Evolutionary conservation across 1,139 yeast species (phyloP), one percentile per base, ranked within the genome.

Genomic region (Blastobotrys buckinghamii): DNA sequence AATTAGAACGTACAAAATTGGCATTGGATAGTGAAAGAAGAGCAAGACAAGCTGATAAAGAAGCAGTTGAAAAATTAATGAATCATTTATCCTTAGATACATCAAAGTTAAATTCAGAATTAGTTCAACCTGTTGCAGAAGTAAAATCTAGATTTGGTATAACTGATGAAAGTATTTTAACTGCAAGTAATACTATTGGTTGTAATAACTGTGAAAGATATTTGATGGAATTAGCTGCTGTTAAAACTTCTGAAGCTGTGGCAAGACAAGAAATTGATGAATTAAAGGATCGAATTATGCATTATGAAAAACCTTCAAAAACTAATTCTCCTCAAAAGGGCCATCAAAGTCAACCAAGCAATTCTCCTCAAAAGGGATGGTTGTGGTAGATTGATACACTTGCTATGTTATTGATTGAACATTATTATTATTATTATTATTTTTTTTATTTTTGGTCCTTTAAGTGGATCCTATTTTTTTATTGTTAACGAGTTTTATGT

Each of bases 261-360:
- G 66, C 67, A 6, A 57, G 63, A 27, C 65, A 62, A 44, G 65
- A 63, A 44, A 51, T 62, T 42, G 69, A 65, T 39, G 62, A 59
- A 40, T 55, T 64, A 30, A 57, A 54, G 33, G 65, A 60, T 44
- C 50, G 55, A 6, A 19, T 35, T 22, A n/a, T n/a, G n/a, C n/a
- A n/a, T n/a, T n/a, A 30, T 12, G 13, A 30, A 30, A n/a, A n/a
- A n/a, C n/a, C n/a, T n/a, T n/a, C n/a, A n/a, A n/a, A n/a, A n/a
- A n/a, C n/a, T n/a, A n/a, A n/a, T n/a, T n/a, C n/a, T n/a, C n/a
- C n/a, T n/a, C n/a, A n/a, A n/a, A n/a, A n/a, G n/a, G n/a, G n/a
- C n/a, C n/a, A n/a, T n/a, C n/a, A n/a, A n/a, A n/a, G n/a, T n/a
- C n/a, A n/a, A n/a, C n/a, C n/a, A n/a, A n/a, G n/a, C n/a, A n/a